These are phyloP conservation scores for Balansia obtecta DNA, from an alignment of 2,329 filamentous ascomycete genomes.

Conservation along the genomic window DNA sequence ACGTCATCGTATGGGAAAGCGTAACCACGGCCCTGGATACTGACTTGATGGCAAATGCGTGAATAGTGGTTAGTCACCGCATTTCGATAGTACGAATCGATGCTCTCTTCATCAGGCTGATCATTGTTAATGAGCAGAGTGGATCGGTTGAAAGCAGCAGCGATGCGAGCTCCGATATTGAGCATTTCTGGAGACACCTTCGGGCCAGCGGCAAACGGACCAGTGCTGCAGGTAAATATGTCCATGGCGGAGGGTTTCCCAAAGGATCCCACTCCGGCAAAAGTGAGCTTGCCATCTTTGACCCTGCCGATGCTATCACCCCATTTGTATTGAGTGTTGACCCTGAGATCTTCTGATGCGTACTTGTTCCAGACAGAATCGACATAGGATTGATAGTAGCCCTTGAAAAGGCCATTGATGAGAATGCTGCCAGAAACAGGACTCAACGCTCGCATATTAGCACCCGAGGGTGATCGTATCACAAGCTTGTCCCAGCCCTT, in stretches of 20 bases:
- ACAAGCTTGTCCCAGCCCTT: conserved; percentile 41
- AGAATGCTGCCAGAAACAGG: conserved; percentile 37
- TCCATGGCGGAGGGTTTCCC: conserved; percentile 33
- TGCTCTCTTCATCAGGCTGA: conserved; percentile 39
- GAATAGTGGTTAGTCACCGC: conserved; percentile 53
- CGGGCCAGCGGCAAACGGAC: conserved; percentile 38
- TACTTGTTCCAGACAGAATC: conserved; percentile 41
- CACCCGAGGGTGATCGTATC: conserved; percentile 24
- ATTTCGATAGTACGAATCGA: conserved; percentile 39
- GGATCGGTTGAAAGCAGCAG: conserved; percentile 63
- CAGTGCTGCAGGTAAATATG: conserved; percentile 41
- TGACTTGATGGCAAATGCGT: conserved; percentile 49
- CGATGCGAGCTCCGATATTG: conserved; percentile 59
- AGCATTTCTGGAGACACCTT: conserved; percentile 34
- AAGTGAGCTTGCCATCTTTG: conserved; percentile 23
- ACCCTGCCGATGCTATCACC: conserved; percentile 35
- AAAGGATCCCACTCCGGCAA: conserved; percentile 32
- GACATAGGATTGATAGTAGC: conserved; percentile 39
- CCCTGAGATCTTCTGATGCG: conserved; percentile 26
- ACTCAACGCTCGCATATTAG: conserved; percentile 37
- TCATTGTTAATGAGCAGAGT: conserved; percentile 44
- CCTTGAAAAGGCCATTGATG: conserved; percentile 30
- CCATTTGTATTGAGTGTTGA: conserved; percentile 43
- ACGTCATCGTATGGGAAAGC: conserved; percentile 65
- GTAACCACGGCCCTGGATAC: conserved; percentile 49